A percentile compares a stretch with the other conserved stretches of the same genome.
Conservation (phyloP, 345 rosid genomes). For the Hirschfeldia incana region DNA sequence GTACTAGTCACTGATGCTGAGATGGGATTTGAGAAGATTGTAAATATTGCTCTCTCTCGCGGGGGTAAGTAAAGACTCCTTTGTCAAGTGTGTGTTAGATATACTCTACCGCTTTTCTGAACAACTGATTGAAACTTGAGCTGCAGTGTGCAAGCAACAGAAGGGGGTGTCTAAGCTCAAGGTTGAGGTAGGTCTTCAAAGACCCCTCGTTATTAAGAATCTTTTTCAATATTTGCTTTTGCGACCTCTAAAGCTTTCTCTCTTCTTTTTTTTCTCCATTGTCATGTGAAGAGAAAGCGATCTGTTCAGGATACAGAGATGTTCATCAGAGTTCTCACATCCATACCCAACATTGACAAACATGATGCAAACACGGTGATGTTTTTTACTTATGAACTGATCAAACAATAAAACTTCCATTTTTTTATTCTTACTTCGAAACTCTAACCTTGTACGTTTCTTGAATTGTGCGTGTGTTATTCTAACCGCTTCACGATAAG, state of each 20-base stretch:
- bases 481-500: background rate
- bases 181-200: constrained; percentile 62
- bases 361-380: constrained; percentile 86
- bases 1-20: constrained; percentile 75
- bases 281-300: constrained; percentile 62
- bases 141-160: constrained; percentile 81
- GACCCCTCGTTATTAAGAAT: background rate
- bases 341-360: constrained; percentile 75
- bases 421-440: background rate
- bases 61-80: constrained; percentile 53
- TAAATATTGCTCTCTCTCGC: constrained; percentile 81
- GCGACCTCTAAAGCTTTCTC: background rate
- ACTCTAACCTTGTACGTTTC: background rate
- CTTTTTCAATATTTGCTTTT: background rate
- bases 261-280: background rate
- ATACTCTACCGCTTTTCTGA: background rate
- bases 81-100: background rate
- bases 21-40: constrained; percentile 97
- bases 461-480: background rate
- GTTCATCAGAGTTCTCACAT: constrained; percentile 64
- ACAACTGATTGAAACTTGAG: background rate
- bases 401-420: background rate
- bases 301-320: constrained; percentile 57
- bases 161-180: constrained; percentile 64
- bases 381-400: constrained; percentile 9